A percentile compares a stretch with the other conserved stretches of the same genome.
Conservation (phyloP, 148 eudicot species). For the Selenicereus undatus region DNA sequence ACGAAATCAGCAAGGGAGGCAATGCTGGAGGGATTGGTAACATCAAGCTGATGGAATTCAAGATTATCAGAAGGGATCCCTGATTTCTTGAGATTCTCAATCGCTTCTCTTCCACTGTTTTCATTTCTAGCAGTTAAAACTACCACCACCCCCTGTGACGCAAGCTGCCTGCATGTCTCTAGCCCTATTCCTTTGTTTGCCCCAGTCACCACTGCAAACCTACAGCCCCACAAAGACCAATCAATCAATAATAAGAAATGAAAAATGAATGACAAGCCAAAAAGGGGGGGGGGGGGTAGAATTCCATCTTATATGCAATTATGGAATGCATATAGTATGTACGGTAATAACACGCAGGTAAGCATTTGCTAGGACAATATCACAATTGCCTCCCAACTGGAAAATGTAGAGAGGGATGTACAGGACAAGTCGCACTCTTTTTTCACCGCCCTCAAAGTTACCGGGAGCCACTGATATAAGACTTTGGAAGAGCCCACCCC, state of each 20-base stretch:
- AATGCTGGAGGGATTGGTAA: conserved; percentile 34
- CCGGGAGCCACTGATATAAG: no score
- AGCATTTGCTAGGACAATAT: neutral
- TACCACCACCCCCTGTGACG: conserved; percentile 38
- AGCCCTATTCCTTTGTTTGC: conserved; percentile 47
- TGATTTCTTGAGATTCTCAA: conserved; percentile 19
- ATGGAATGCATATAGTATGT: neutral
- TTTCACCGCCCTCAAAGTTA: no score
- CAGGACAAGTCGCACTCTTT: neutral
- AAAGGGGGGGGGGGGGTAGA: neutral
- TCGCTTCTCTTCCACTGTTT: conserved; percentile 44
- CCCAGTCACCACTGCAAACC: conserved; percentile 64
- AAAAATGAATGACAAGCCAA: neutral
- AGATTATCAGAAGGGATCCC: conserved; percentile 23
- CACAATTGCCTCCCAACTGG: no score
- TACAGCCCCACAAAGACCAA: conserved; percentile 4
- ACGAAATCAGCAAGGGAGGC: conserved; percentile 37
- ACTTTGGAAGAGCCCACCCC: no score
- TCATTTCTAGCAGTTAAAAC: conserved; percentile 48
- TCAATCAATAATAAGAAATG: neutral
- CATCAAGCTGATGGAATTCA: conserved; percentile 55
- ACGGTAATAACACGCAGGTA: neutral
- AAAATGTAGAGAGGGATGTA: no score
- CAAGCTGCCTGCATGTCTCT: conserved; percentile 52
- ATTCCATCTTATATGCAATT: no score